Conservation (phyloP, 495 filamentous ascomycete genomes). For the Xylaria bambusicola region DNA sequence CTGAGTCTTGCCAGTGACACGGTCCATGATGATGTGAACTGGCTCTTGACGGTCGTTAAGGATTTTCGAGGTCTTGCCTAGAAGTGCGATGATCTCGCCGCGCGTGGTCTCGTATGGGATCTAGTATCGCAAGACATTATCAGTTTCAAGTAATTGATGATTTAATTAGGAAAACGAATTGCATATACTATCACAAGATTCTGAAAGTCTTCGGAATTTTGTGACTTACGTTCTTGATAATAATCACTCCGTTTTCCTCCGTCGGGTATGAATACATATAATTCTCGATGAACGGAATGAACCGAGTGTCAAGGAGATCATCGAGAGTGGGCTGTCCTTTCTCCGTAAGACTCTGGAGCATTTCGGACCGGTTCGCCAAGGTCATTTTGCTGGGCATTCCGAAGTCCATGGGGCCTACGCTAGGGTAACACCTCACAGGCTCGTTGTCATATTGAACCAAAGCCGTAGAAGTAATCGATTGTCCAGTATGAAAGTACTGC, state of each 20-base stretch:
- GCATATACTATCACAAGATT: conserved; percentile 37
- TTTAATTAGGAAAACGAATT: too few species aligned
- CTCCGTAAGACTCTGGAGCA: neutral
- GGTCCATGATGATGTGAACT: conserved; percentile 84
- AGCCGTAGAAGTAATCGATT: neutral
- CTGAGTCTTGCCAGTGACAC: conserved; percentile 73
- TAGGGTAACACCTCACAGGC: neutral
- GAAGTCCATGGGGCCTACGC: conserved; percentile 2
- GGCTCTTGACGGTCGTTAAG: conserved; percentile 59
- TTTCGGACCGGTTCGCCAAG: conserved; percentile 1
- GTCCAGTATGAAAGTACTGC: neutral
- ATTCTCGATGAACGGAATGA: conserved; percentile 2
- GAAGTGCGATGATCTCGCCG: conserved; percentile 66
- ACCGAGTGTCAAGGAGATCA: conserved; percentile 2
- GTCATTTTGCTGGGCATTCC: neutral
- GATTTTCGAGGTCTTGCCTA: conserved; percentile 66
- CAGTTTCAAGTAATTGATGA: neutral
- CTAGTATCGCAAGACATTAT: conserved; percentile 36
- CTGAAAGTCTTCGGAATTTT: neutral
- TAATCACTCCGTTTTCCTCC: conserved; percentile 5
- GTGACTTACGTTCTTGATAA: conserved; percentile 11
- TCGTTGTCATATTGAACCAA: neutral
- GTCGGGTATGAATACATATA: neutral
- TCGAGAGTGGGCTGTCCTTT: neutral
- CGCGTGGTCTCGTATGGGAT: conserved; percentile 70